Conservation (phyloP, 106 monocot genomes). For the Phalaenopsis equestris region DNA sequence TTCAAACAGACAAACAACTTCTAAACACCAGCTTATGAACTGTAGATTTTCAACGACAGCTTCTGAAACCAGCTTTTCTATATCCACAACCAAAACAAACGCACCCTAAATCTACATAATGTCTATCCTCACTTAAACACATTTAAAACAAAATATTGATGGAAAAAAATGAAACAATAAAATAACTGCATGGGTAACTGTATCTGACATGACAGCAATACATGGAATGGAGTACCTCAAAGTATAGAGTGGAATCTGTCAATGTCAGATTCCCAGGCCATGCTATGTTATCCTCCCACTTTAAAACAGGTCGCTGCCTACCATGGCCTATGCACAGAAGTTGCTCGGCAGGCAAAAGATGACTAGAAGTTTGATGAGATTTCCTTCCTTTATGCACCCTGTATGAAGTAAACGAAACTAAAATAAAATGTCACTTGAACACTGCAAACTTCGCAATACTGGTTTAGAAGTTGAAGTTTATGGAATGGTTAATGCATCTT, state of each 20-base stretch:
- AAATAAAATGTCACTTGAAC: not conserved
- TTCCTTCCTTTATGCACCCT: slow-evolving; percentile 85
- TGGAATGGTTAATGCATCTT: not conserved
- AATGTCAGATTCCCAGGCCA: slow-evolving; percentile 91
- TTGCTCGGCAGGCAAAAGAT: slow-evolving; percentile 45
- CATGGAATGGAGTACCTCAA: slow-evolving; percentile 43
- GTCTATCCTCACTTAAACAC: not conserved
- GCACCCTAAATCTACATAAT: too few relatives aligned
- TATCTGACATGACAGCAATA: not conserved
- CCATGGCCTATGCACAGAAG: slow-evolving; percentile 76
- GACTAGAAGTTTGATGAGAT: slow-evolving; percentile 36
- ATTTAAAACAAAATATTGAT: not conserved
- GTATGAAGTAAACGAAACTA: slow-evolving; percentile 6
- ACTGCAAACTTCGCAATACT: not conserved
- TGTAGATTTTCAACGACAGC: too few relatives aligned
- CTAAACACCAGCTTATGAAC: too few relatives aligned
- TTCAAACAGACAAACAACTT: too few relatives aligned
- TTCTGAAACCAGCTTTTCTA: too few relatives aligned
- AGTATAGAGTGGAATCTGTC: slow-evolving; percentile 82
- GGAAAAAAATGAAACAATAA: not conserved
- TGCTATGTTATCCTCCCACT: slow-evolving; percentile 88
- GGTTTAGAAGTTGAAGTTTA: not conserved
- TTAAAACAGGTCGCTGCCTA: slow-evolving; percentile 80
- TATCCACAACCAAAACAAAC: too few relatives aligned
- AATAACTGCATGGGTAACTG: not conserved